phyloP scores from a whole-genome alignment of 2,329 filamentous ascomycete species.

The Pseudogymnoascus sp. region DNA sequence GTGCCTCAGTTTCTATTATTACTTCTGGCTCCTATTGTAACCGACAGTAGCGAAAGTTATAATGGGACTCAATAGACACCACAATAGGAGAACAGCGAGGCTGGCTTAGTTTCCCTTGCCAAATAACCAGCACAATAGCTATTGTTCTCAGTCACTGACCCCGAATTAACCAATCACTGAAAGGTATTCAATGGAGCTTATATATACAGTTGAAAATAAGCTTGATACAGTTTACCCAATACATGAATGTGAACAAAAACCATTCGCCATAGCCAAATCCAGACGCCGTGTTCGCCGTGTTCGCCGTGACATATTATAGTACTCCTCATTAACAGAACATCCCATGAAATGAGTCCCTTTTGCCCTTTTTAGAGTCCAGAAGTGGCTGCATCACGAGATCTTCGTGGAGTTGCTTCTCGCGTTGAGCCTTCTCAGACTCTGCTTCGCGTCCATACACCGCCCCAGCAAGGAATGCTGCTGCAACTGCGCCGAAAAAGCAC shows the following conservation, averaged over 20 bases:
- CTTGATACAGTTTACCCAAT: background rate
- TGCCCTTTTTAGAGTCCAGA: background rate
- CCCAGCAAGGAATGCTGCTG: background rate
- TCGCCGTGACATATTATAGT: conserved; percentile 2
- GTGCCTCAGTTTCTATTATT: background rate
- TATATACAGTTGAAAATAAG: background rate
- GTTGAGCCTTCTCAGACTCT: background rate
- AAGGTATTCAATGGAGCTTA: background rate
- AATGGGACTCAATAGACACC: background rate
- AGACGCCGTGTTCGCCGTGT: background rate
- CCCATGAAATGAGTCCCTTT: background rate
- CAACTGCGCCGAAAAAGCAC: conserved; percentile 3
- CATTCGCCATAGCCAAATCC: background rate
- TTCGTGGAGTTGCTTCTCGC: background rate
- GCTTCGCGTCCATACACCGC: background rate
- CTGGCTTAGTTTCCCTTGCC: background rate
- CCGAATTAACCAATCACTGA: conserved; percentile 7
- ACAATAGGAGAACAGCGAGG: background rate
- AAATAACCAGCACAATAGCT: background rate
- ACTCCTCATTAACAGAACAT: background rate
- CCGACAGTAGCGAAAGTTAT: background rate
- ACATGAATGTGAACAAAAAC: background rate
- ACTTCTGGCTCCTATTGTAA: background rate
- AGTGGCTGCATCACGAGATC: background rate
- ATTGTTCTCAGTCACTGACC: conserved; percentile 1